Base-by-base conservation (phyloP, 768 basidiomycete species). In the Xerocomellus chrysenteron region DNA sequence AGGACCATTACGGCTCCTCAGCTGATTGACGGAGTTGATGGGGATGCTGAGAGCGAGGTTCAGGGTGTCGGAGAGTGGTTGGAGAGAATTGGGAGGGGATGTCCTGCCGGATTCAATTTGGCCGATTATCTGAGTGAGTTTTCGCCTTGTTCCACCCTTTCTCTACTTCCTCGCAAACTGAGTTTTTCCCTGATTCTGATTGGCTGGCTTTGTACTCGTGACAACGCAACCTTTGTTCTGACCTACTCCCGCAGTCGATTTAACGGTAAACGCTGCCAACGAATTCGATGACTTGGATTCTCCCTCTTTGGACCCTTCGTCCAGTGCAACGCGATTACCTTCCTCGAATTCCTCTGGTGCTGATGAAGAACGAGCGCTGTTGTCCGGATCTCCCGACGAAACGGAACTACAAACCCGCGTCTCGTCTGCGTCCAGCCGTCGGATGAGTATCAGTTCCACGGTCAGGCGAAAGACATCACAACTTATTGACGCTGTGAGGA, bases 31-130 rank as follows among this genome's bases (percentile, higher is more conserved):
- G 59, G 50, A 6, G 53, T 43, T 6, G 57, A 61, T 11, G 58
- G 30, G 6, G 49, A 57, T 30, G 48, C 14, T 19, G 68, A 57
- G 42, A 47, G n/a, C 32, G 68, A 63, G 17, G 52, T 39, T 42
- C 65, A 67, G 46, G 68, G 68, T 30, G 69, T 70, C 5, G 64
- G 70, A 33, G 82, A 82, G 2, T 94, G 97, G 73, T 90, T 98
- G 57, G 78, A 82, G 30, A 77, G 76, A 6, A 85, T 94, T 47
- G 94, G 90, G 1, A 81, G 85, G 55, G 83, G 86, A 0, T 99
- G 97, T 67, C 97, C 97, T 6, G 77, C 85, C 11, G 97, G 96
- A 0, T 98, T 94, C 72, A 99, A 99, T 68, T 91, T 98, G 60
- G 97, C 96, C 0, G 97, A 99, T 74, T 98, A 86, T 73, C 76